Percentiles rank a stretch among this genome's conserved stretches.
phyloP scores from a whole-genome alignment of 371 early-diverging fungal genomes.

The Mortierella sp. region DNA sequence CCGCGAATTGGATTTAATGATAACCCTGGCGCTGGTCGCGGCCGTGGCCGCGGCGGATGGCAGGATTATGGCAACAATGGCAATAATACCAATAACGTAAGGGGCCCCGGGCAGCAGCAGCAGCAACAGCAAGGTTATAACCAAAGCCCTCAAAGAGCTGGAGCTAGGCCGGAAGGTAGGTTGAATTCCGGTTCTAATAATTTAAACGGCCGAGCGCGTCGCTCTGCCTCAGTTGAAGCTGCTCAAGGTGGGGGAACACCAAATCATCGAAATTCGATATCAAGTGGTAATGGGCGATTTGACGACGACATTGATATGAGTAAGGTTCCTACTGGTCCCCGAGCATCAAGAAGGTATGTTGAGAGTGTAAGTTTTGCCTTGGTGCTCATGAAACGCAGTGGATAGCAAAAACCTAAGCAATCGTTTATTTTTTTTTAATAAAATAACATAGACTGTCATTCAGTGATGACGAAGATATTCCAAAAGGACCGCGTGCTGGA shows the following conservation, averaged over 20 bases:
- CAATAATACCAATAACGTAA: neutral
- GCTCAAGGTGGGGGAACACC: neutral
- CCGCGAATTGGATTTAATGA: slow-evolving; percentile 50
- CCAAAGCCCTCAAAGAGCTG: slow-evolving; percentile 5
- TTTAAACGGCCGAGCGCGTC: neutral
- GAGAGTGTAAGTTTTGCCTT: neutral
- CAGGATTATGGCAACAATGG: slow-evolving; percentile 27
- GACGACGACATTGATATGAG: slow-evolving; percentile 52
- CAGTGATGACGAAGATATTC: slow-evolving; percentile 38
- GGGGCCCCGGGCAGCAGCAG: slow-evolving; percentile 23
- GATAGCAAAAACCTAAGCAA: too few species aligned
- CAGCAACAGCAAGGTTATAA: slow-evolving; percentile 4
- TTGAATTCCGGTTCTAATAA: neutral
- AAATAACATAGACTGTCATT: slow-evolving; percentile 16
- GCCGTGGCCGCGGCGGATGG: slow-evolving; percentile 45
- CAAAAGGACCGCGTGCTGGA: slow-evolving; percentile 43
- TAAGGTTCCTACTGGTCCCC: slow-evolving; percentile 47
- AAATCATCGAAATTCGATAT: neutral
- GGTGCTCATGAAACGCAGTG: neutral
- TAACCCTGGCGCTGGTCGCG: slow-evolving; percentile 30
- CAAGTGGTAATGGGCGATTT: slow-evolving; percentile 23
- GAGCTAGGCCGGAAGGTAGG: slow-evolving; percentile 6
- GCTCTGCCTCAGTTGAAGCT: slow-evolving; percentile 7
- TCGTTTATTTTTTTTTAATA: too few species aligned
- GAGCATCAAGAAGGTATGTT: slow-evolving; percentile 36